A percentile compares a stretch with the other conserved stretches of the same genome.
phyloP scores from a whole-genome alignment of 495 filamentous ascomycete genomes.

The Daldinia concentrica region DNA sequence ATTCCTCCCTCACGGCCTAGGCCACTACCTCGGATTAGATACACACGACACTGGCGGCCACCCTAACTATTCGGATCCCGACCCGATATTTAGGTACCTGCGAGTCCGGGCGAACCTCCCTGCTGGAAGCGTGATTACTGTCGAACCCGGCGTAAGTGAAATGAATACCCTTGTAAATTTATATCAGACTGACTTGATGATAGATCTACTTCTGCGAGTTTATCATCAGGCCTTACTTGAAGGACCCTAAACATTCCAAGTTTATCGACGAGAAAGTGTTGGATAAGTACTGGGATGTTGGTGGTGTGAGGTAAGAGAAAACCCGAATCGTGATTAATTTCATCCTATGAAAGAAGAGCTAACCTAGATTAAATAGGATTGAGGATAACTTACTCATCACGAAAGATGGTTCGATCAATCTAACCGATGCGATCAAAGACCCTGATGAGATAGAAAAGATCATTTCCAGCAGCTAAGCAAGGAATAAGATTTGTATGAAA shows the following conservation, averaged over 20 bases:
- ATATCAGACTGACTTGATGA: conserved; percentile 23
- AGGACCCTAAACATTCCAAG: conserved; percentile 71
- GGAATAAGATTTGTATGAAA: not conserved
- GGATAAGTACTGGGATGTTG: conserved; percentile 87
- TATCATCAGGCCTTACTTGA: conserved; percentile 85
- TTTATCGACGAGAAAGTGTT: conserved; percentile 79
- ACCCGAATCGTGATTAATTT: not conserved
- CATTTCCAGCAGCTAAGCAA: conserved; percentile 48
- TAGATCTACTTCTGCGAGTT: conserved; percentile 95
- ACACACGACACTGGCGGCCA: conserved; percentile 92
- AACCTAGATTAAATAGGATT: conserved; percentile 49
- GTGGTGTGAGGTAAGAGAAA: conserved; percentile 71
- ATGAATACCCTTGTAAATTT: not conserved
- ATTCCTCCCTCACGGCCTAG: conserved; percentile 92
- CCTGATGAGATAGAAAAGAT: conserved; percentile 74
- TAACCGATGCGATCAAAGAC: conserved; percentile 80
- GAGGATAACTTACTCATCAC: conserved; percentile 83
- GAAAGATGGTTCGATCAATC: conserved; percentile 76
- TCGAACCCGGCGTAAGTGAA: conserved; percentile 82
- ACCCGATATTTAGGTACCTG: conserved; percentile 86
- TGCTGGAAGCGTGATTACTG: conserved; percentile 82
- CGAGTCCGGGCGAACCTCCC: conserved; percentile 81
- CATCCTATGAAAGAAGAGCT: not conserved
- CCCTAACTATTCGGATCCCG: conserved; percentile 82
- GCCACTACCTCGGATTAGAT: conserved; percentile 94